A percentile compares a stretch with the other conserved stretches of the same genome.
Evolutionary conservation across 257 asterid genomes (phyloP).

Genomic region (Datura wrightii): DNA sequence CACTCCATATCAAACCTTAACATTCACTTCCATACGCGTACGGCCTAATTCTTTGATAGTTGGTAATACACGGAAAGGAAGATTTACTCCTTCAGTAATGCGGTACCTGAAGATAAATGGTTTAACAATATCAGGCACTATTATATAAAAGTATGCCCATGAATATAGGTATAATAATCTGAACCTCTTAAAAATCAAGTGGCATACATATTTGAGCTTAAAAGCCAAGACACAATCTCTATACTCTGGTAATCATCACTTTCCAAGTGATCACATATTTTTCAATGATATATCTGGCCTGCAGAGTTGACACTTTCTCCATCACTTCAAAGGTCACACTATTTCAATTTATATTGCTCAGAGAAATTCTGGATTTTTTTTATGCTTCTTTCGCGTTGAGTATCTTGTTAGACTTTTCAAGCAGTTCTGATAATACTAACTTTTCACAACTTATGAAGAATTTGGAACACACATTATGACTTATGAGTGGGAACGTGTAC

Average conservation of each 20-base stretch:
- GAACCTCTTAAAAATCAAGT: neutral
- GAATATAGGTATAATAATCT: neutral
- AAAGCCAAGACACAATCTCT: neutral
- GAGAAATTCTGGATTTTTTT: neutral
- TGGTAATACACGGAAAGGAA: slow-evolving; percentile 96
- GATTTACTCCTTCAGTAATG: slow-evolving; percentile 98
- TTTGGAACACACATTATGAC: neutral
- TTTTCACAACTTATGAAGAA: neutral
- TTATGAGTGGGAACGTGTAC: neutral
- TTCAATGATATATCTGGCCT: neutral
- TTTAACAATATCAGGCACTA: neutral
- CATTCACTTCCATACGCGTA: slow-evolving; percentile 99
- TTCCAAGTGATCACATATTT: neutral
- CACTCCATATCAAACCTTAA: slow-evolving; percentile 66
- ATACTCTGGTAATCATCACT: neutral
- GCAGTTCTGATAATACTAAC: neutral
- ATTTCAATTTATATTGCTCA: neutral
- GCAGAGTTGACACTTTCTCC: neutral
- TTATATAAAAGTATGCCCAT: neutral
- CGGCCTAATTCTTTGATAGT: slow-evolving; percentile 99
- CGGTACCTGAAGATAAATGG: slow-evolving; percentile 71
- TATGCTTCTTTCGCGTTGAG: neutral
- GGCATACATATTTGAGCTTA: slow-evolving; percentile 10
- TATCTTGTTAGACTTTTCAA: neutral
- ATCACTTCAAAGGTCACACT: neutral